Conservation (phyloP, 306 rosid species). For the Citrullus mucosospermus region DNA sequence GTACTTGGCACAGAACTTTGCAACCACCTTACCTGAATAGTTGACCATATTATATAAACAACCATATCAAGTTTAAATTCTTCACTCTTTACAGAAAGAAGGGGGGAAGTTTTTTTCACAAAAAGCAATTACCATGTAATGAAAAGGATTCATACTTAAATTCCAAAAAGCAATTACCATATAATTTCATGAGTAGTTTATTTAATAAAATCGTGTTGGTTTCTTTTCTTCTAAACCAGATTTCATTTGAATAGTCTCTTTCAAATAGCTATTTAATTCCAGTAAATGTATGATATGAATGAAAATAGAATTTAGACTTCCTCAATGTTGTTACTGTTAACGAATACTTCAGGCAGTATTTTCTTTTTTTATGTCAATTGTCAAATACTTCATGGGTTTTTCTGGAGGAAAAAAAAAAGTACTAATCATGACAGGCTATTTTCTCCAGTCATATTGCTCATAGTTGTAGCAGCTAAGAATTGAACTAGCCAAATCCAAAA, state of each 20-base stretch:
- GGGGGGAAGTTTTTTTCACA: neutral
- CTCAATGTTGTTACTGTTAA: neutral
- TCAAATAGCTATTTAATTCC: neutral
- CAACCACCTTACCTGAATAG: constrained; percentile 86
- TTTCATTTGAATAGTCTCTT: neutral
- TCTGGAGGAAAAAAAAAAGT: neutral
- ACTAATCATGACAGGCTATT: neutral
- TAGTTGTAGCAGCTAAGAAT: neutral
- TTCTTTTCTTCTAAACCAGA: neutral
- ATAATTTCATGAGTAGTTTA: neutral
- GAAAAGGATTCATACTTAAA: neutral
- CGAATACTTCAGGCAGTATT: neutral
- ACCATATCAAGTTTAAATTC: neutral
- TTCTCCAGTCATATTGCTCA: neutral
- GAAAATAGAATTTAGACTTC: neutral
- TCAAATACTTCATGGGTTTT: neutral
- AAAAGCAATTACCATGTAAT: neutral
- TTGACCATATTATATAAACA: constrained; percentile 19
- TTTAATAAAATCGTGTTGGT: neutral
- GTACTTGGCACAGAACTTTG: constrained; percentile 90
- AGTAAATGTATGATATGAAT: neutral
- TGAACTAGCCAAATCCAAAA: neutral
- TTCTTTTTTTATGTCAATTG: neutral
- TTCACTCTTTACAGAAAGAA: neutral
- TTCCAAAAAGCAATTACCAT: neutral